A percentile compares a stretch with the other conserved stretches of the same genome.
phyloP scores from a whole-genome alignment of 2,329 filamentous ascomycete genomes.

The Plenodomus tracheiphilus region DNA sequence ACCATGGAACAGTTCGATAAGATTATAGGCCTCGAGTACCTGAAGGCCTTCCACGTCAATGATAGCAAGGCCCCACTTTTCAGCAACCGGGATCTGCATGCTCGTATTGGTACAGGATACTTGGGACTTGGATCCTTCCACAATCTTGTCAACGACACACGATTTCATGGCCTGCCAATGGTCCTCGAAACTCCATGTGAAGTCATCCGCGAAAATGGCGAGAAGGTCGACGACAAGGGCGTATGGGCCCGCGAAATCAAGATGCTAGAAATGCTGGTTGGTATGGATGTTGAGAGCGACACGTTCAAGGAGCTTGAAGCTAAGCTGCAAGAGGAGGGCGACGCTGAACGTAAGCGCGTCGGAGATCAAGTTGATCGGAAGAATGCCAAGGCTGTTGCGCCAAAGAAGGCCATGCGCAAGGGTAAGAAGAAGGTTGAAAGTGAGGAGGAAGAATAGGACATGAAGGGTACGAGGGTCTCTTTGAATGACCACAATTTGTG shows the following conservation, averaged over 20 bases:
- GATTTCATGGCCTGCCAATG: constrained; percentile 81
- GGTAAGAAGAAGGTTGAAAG: constrained; percentile 32
- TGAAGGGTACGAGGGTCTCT: background rate
- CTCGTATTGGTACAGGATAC: constrained; percentile 95
- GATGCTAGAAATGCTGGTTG: constrained; percentile 83
- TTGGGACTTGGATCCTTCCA: constrained; percentile 89
- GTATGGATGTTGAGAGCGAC: constrained; percentile 74
- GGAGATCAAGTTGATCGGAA: constrained; percentile 75
- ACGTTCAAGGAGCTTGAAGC: constrained; percentile 70
- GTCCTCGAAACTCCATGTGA: constrained; percentile 96
- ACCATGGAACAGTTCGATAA: constrained; percentile 78
- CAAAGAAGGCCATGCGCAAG: constrained; percentile 42
- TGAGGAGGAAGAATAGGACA: constrained; percentile 17
- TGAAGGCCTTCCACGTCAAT: constrained; percentile 88
- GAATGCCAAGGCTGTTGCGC: constrained; percentile 45
- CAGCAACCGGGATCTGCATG: constrained; percentile 85
- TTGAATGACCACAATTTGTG: background rate
- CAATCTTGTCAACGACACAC: constrained; percentile 80
- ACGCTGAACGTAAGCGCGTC: constrained; percentile 71
- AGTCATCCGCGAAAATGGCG: constrained; percentile 64
- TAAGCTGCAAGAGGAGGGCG: constrained; percentile 69
- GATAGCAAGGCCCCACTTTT: constrained; percentile 89
- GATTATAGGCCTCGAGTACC: constrained; percentile 75
- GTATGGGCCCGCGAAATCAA: constrained; percentile 96
- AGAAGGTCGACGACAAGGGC: constrained; percentile 72